Conservation (phyloP, 345 rosid genomes). For the Schrenkiella parvula region DNA sequence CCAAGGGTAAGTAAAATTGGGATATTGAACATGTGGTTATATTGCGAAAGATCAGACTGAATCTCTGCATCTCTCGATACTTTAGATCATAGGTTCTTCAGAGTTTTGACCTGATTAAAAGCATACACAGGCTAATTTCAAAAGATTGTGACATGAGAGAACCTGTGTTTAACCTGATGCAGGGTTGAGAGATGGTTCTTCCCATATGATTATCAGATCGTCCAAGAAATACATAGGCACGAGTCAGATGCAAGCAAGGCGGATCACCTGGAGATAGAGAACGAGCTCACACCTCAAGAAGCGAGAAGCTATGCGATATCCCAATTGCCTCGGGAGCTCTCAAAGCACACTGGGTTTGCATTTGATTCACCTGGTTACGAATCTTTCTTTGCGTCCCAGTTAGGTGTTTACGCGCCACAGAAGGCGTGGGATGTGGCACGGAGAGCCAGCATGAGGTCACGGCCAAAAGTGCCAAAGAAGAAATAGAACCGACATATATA, state of each 20-base stretch:
- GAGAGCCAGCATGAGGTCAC: slow-evolving; percentile 79
- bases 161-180: slow-evolving; percentile 8
- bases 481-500: slow-evolving; percentile 14
- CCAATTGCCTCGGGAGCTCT: slow-evolving; percentile 79
- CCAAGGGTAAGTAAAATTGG: slow-evolving; percentile 53
- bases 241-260: slow-evolving; percentile 50
- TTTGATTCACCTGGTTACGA: slow-evolving; percentile 98
- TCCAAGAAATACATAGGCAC: slow-evolving; percentile 82
- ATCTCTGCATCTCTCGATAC: no score
- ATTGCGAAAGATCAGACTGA: not conserved
- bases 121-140: not conserved
- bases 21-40: not conserved
- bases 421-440: slow-evolving; percentile 98
- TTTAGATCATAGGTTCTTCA: not conserved
- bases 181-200: slow-evolving; percentile 93
- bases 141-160: not conserved
- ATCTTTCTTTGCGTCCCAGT: slow-evolving; percentile 90
- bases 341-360: slow-evolving; percentile 92
- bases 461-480: slow-evolving; percentile 46
- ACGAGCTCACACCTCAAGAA: slow-evolving; percentile 67
- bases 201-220: slow-evolving; percentile 91
- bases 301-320: slow-evolving; percentile 82
- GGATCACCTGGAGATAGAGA: slow-evolving; percentile 47
- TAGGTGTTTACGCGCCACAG: slow-evolving; percentile 82
- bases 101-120: not conserved